These are phyloP conservation scores for Fennellomyces sp. DNA, from an alignment of 371 early-diverging fungal species.

Conservation along the genomic window DNA sequence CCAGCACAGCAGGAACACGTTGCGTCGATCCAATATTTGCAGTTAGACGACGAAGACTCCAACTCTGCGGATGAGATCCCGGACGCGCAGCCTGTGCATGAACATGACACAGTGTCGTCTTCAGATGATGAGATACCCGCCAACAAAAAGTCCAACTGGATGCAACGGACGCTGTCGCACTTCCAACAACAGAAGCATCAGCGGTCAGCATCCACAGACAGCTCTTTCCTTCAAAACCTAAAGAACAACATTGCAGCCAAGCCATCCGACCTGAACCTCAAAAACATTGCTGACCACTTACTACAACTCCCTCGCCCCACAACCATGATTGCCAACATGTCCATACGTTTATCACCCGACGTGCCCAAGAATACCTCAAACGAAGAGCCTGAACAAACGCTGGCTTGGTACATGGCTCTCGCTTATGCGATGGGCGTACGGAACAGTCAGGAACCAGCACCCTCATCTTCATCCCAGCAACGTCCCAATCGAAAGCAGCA, in stretches of 20 bases:
- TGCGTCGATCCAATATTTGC: slow-evolving; percentile 32
- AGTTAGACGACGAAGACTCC: slow-evolving; percentile 13
- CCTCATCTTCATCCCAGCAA: not conserved
- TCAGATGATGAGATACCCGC: slow-evolving; percentile 20
- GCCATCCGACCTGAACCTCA: slow-evolving; percentile 34
- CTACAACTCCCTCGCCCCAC: slow-evolving; percentile 42
- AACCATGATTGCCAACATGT: slow-evolving; percentile 42
- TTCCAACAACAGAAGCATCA: slow-evolving; percentile 32
- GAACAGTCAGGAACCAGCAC: slow-evolving; percentile 8
- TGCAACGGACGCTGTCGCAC: slow-evolving; percentile 48
- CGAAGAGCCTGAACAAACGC: slow-evolving; percentile 38
- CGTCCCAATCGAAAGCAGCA: slow-evolving; percentile 18
- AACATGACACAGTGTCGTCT: slow-evolving; percentile 11
- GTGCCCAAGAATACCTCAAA: slow-evolving; percentile 2
- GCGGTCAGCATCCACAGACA: slow-evolving; percentile 15
- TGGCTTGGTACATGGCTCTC: slow-evolving; percentile 55
- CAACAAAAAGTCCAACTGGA: slow-evolving; percentile 33
- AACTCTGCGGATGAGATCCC: slow-evolving; percentile 22
- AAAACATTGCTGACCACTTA: slow-evolving; percentile 41
- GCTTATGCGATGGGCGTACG: slow-evolving; percentile 51
- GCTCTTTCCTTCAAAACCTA: slow-evolving; percentile 39
- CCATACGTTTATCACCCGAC: slow-evolving; percentile 25
- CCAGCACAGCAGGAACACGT: slow-evolving; percentile 7
- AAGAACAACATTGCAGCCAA: slow-evolving; percentile 47
- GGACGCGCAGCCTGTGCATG: slow-evolving; percentile 20